phyloP scores from a whole-genome alignment of 805 yeast genomes.

The Lipomyces sp. region DNA sequence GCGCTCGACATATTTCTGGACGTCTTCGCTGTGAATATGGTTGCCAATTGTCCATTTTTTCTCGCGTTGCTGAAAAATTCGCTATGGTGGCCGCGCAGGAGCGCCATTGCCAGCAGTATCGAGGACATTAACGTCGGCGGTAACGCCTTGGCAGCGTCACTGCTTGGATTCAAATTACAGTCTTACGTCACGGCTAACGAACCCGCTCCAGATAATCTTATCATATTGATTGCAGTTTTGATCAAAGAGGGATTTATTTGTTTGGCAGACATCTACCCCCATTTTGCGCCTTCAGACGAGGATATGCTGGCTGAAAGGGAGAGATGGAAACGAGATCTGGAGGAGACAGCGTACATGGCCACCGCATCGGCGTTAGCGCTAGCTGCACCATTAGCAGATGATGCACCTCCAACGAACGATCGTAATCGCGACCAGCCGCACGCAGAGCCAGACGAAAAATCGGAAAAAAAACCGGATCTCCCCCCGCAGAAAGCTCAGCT shows the following conservation, averaged over 20 bases:
- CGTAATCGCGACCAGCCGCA: conserved; percentile 44
- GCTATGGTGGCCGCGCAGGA: conserved; percentile 68
- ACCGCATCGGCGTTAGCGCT: conserved; percentile 80
- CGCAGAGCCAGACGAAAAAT: conserved; percentile 16
- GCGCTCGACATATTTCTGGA: conserved; percentile 67
- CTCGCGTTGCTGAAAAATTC: conserved; percentile 58
- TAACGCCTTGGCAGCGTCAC: conserved; percentile 57
- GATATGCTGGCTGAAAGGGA: conserved; percentile 53
- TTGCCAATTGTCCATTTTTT: conserved; percentile 53
- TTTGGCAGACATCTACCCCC: conserved; percentile 63
- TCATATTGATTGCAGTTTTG: conserved; percentile 57
- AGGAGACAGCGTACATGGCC: conserved; percentile 63
- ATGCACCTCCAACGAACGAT: conserved; percentile 39
- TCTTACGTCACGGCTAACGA: conserved; percentile 42
- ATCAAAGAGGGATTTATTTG: conserved; percentile 70
- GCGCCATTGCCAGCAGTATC: conserved; percentile 8
- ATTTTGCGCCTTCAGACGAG: conserved; percentile 58
- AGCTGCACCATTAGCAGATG: conserved; percentile 81
- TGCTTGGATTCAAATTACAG: conserved; percentile 56
- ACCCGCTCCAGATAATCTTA: conserved; percentile 52
- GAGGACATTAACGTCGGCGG: conserved; percentile 53
- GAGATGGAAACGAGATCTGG: conserved; percentile 53
- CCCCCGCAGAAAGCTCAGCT: conserved; percentile 52
- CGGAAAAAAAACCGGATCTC: conserved; percentile 8
- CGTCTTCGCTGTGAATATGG: conserved; percentile 54